A percentile compares a stretch with the other conserved stretches of the same genome.
Evolutionary conservation across 2,329 filamentous ascomycete genomes (phyloP).

Genomic region (Akanthomyces uredinophilus): DNA sequence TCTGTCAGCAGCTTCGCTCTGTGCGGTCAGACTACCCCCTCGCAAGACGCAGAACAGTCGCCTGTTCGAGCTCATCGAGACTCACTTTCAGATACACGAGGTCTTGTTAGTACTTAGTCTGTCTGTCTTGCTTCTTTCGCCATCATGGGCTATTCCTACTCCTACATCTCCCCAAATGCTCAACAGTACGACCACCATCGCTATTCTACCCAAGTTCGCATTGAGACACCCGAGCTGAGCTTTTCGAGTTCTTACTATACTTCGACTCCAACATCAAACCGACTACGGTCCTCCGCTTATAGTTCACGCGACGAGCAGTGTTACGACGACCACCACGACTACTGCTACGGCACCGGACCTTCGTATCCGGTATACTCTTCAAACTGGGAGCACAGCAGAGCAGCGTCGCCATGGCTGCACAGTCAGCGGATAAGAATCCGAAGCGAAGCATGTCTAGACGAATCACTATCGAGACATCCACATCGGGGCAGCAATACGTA

Average conservation of each 20-base stretch:
- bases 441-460: conserved; percentile 29
- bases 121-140: neutral
- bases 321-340: neutral
- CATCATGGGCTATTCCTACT: neutral
- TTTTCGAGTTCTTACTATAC: neutral
- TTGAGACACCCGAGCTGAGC: neutral
- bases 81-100: neutral
- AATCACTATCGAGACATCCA: conserved; percentile 32
- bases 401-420: conserved; percentile 9
- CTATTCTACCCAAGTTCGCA: neutral
- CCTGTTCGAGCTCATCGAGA: neutral
- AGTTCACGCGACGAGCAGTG: neutral
- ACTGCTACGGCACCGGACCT: conserved; percentile 6
- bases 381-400: conserved; percentile 17
- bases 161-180: neutral
- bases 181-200: neutral
- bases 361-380: conserved; percentile 10
- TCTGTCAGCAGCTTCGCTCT: conserved; percentile 11
- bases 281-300: neutral
- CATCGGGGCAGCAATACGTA: conserved; percentile 33
- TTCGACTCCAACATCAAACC: neutral
- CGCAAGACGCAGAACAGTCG: neutral
- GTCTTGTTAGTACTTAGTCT: neutral
- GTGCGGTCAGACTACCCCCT: conserved; percentile 11
- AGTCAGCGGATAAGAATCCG: conserved; percentile 1